These are phyloP conservation scores for Ogataea corticis DNA, from an alignment of 805 yeast genomes.

Conservation along the genomic window DNA sequence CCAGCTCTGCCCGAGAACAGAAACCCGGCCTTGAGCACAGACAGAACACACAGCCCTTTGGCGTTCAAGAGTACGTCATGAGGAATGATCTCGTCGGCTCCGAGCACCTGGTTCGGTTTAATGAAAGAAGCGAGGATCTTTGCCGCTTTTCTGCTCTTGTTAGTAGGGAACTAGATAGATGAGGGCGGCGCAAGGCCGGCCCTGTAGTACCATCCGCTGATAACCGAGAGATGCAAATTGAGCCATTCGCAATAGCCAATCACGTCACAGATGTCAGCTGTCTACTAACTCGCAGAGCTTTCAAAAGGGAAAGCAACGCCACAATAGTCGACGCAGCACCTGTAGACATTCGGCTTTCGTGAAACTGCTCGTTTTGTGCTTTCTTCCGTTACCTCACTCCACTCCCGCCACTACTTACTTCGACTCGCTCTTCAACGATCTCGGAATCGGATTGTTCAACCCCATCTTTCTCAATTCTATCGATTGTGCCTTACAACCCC, in stretches of 20 bases:
- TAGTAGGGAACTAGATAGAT: too few species aligned
- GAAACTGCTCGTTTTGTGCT: too few species aligned
- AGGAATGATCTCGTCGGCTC: conserved; percentile 88
- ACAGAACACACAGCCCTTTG: conserved; percentile 86
- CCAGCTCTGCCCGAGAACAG: conserved; percentile 97
- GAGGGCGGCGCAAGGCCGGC: too few species aligned
- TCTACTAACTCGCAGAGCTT: too few species aligned
- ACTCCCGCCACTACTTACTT: conserved; percentile 51
- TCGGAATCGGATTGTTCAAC: conserved; percentile 92
- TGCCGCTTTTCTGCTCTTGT: conserved; percentile 79
- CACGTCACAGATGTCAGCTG: too few species aligned
- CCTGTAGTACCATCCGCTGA: too few species aligned
- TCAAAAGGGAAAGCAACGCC: too few species aligned
- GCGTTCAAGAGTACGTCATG: conserved; percentile 85
- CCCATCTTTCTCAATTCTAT: conserved; percentile 47
- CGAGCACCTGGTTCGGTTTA: conserved; percentile 91
- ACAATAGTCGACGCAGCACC: too few species aligned
- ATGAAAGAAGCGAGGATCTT: conserved; percentile 84
- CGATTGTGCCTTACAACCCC: too few species aligned
- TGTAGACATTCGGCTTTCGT: too few species aligned
- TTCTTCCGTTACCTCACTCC: neutral
- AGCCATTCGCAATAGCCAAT: too few species aligned
- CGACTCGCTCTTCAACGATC: conserved; percentile 83
- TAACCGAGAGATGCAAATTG: too few species aligned
- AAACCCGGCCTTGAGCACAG: conserved; percentile 97